Evolutionary conservation across 192 early-diverging fungal genomes (phyloP).

Genomic region (Chytriomyces confervae): DNA sequence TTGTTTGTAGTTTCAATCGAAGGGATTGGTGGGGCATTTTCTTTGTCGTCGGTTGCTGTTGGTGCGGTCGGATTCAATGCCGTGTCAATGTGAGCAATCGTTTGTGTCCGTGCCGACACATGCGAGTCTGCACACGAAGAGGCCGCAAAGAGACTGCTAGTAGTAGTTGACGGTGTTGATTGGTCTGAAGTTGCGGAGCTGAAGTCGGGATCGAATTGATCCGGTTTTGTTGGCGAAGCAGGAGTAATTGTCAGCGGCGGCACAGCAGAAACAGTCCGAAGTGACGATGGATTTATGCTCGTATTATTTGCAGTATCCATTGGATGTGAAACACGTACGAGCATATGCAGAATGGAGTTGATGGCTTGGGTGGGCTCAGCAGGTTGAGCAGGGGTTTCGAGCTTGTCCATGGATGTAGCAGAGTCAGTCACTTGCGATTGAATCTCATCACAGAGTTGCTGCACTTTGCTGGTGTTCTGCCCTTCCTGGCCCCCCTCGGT

Average conservation of each 20-base stretch:
- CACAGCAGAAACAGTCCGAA: not conserved
- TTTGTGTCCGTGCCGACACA: not conserved
- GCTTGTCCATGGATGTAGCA: no score
- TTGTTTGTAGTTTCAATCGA: not conserved
- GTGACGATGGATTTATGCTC: no score
- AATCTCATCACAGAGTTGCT: no score
- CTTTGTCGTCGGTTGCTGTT: not conserved
- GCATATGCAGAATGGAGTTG: not conserved
- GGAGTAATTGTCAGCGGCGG: not conserved
- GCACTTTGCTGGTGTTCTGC: no score
- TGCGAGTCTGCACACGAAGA: not conserved
- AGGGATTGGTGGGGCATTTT: not conserved
- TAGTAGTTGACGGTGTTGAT: constrained; percentile 19
- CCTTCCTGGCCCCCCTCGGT: no score
- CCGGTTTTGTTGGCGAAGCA: not conserved
- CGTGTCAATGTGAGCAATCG: not conserved
- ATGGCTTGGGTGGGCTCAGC: not conserved
- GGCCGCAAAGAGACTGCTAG: constrained; percentile 3
- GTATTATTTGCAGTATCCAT: not conserved
- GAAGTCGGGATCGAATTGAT: not conserved
- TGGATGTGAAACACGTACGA: not conserved
- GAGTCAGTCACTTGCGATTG: no score
- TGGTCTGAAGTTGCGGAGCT: constrained; percentile 15
- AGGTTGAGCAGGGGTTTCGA: no score
- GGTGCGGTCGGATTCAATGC: not conserved